Evolutionary conservation across 371 early-diverging fungal species (phyloP), one percentile per base, ranked within the genome.

Genomic region (Choanephora cucurbitarum): DNA sequence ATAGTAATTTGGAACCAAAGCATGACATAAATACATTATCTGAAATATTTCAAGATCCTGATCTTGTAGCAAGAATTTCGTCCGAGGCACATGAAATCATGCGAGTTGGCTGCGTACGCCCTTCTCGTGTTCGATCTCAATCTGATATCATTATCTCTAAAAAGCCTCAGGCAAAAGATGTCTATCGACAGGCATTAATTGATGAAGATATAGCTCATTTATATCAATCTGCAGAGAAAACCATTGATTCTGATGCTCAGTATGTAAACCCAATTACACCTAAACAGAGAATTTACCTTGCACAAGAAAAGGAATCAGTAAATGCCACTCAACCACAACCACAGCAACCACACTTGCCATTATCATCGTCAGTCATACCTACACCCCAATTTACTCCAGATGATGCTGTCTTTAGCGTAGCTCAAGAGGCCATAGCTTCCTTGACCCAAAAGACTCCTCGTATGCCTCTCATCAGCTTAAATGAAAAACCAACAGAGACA

Each of bases 91-190:
- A 49, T 14, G 19, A 18, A 0, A 42, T 49, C 9, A 34, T 56
- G 22, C 48, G 28, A 1, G 10, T 17, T 28, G 37, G 15, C 13
- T 31, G 6, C 4, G 44, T 28, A 15, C 22, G 44, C 2, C 10
- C 21, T 1, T 32, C 46, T 31, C 60, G 66, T 1, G 43, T 48
- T 17, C 42, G 66, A 24, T n/a, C 44, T 9, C 17, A 32, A 7
- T 33, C 22, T 0, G 48, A 58, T 32, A 21, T 55, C 19, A 19
- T 55, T 18, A 60, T 23, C 5, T 39, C 15, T 4, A 58, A 41
- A 32, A 67, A 64, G 40, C 74, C 77, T 3, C 77, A 77, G 48
- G 77, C 77, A 14, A 73, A 72, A 42, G 74, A 77, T 21, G 77
- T 77, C 1, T 33, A 42, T 13, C 62, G 68, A 1, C 52, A 31